These are phyloP conservation scores for Hymenoscyphus infarciens DNA, from an alignment of 2,329 filamentous ascomycete species.

Conservation along the genomic window DNA sequence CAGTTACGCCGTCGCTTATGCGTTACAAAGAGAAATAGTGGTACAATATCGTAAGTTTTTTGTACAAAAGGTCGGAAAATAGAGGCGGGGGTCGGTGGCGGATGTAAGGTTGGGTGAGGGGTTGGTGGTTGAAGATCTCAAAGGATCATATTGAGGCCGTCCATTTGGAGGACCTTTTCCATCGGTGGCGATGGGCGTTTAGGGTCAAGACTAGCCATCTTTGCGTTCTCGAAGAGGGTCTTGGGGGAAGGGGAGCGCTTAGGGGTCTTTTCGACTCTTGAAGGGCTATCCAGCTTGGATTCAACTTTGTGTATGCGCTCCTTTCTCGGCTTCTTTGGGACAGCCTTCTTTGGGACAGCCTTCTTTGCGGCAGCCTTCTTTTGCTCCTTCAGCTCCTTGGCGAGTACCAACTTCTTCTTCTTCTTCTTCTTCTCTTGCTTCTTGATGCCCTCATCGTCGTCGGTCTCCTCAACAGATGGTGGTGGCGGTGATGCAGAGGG, in stretches of 20 bases:
- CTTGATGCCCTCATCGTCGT: background rate
- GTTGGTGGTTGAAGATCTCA: background rate
- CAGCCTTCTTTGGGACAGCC: conserved; percentile 8
- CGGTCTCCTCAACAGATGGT: background rate
- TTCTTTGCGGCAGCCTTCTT: conserved; percentile 10
- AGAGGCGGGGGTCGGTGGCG: background rate
- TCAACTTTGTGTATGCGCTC: conserved; percentile 9
- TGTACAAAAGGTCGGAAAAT: background rate
- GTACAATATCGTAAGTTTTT: too few species aligned
- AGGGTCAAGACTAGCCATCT: background rate
- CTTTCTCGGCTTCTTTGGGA: conserved; percentile 9
- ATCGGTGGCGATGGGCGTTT: background rate
- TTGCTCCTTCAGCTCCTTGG: conserved; percentile 2
- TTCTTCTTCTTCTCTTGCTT: background rate
- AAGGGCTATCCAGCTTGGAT: background rate
- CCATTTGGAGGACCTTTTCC: background rate
- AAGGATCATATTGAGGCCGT: background rate
- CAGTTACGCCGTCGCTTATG: background rate
- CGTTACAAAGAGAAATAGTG: background rate
- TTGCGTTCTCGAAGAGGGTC: background rate
- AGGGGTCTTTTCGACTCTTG: background rate
- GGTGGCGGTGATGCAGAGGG: background rate
- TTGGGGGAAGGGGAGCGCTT: background rate
- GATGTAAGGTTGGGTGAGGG: background rate
- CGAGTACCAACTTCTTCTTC: conserved; percentile 7